phyloP scores from a whole-genome alignment of 2,329 filamentous ascomycete species.

The Dryadomyces quercivorus region DNA sequence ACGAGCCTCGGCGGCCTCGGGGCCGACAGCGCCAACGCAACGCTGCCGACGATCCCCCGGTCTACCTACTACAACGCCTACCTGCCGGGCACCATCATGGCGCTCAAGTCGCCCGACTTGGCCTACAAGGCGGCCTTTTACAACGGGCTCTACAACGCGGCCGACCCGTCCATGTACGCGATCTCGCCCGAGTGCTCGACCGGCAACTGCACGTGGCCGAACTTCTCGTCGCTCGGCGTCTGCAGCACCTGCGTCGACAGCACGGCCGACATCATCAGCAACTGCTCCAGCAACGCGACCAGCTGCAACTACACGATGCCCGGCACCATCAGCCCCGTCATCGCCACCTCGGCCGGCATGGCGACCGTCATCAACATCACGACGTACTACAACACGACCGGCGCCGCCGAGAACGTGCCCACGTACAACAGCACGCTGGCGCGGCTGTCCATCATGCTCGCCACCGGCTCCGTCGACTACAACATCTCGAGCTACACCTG shows the following conservation, averaged over 20 bases:
- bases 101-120: not conserved
- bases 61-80: not conserved
- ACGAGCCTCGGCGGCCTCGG: not conserved
- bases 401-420: not conserved
- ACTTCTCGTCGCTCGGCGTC: constrained; percentile 2
- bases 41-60: not conserved
- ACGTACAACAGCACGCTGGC: not conserved
- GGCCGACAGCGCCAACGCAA: not conserved
- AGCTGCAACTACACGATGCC: not conserved
- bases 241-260: constrained; percentile 2
- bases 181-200: constrained; percentile 1
- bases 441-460: not conserved
- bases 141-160: constrained; percentile 1
- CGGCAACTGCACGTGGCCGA: constrained; percentile 7
- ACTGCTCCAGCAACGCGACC: not conserved
- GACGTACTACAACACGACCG: not conserved
- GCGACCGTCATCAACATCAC: not conserved
- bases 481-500: not conserved
- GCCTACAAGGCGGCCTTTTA: constrained; percentile 2
- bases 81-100: not conserved
- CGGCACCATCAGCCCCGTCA: not conserved
- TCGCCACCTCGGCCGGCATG: not conserved
- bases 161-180: not conserved
- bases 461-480: not conserved
- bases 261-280: not conserved